Base-by-base conservation (phyloP, 139 green algal species). In the Desmodesmus armatus region DNA sequence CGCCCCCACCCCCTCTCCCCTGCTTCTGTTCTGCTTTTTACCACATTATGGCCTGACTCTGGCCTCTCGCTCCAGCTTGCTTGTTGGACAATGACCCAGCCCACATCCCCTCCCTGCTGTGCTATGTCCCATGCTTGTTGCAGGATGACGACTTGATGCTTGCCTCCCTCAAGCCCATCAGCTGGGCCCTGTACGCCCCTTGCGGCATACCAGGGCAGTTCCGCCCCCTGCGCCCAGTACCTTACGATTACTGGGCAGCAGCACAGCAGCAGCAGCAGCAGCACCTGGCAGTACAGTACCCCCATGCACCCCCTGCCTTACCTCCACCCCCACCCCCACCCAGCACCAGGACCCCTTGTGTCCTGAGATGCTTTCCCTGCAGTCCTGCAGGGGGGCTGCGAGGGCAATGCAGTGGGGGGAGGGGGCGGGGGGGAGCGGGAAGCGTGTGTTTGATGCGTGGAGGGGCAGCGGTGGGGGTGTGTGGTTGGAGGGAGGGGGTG, bases 71-170 rank as follows among this genome's bases (percentile, higher is more conserved):
- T 11, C 25, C 6, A 39, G 60, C 60, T 37, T 23, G 25, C 9
- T 33, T 69, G 60, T n/a, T 39, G 47, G 27, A 69, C 2, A 37
- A 69, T 69, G 19, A 69, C 60, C 47, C 7, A 55, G 47, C 9
- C 47, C 9, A 55, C 47, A 21, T 15, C 55, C 55, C 5, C 55
- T 65, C n/a, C 55, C n/a, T 65, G 27, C 55, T 72, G 63, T 72
- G 23, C 5, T 7, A 19, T 72, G n/a, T 15, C 63, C 9, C 13
- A 6, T 40, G 13, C 7, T 49, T 2, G 5, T n/a, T 79, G 44
- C 73, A 80, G 73, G 47, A 66, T 65, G 73, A 27, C 17, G 73
- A 80, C 47, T 17, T 65, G 29, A 80, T 80, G 73, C 31, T 80
- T 47, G 49, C 73, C 17, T 51, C 44, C 31, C 29, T 80, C 1